Conservation (phyloP, 2,329 filamentous ascomycete species). For the Epichloe amarillans region DNA sequence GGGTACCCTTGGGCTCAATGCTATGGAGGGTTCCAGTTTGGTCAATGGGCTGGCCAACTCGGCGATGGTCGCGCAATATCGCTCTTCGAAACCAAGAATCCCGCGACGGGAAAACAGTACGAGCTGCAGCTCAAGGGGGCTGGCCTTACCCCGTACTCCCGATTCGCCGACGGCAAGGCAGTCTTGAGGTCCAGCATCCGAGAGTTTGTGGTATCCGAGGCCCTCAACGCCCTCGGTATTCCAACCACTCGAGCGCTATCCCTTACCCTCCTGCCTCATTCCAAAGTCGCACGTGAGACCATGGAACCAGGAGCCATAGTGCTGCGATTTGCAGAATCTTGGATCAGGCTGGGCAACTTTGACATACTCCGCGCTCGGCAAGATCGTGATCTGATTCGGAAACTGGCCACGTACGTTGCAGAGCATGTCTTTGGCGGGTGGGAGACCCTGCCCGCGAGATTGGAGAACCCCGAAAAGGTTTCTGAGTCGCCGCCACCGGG, state of each 20-base stretch:
- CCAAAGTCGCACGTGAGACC: slow-evolving; percentile 62
- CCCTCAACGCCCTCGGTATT: slow-evolving; percentile 71
- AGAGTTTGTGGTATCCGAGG: slow-evolving; percentile 87
- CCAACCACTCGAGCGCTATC: slow-evolving; percentile 79
- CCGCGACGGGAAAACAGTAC: slow-evolving; percentile 56
- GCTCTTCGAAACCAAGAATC: slow-evolving; percentile 78
- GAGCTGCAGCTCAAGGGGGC: slow-evolving; percentile 93
- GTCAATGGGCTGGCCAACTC: slow-evolving; percentile 89
- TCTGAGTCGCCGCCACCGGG: slow-evolving; percentile 26
- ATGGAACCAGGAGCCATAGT: slow-evolving; percentile 89
- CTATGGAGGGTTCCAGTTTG: slow-evolving; percentile 74
- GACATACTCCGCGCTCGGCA: slow-evolving; percentile 77
- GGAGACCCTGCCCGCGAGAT: slow-evolving; percentile 60
- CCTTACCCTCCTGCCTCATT: slow-evolving; percentile 61
- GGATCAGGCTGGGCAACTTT: slow-evolving; percentile 91
- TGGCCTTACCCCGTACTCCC: slow-evolving; percentile 83
- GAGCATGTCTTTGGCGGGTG: slow-evolving; percentile 82
- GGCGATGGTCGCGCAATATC: slow-evolving; percentile 92
- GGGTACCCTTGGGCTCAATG: slow-evolving; percentile 98
- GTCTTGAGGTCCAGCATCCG: slow-evolving; percentile 85
- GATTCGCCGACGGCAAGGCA: slow-evolving; percentile 91
- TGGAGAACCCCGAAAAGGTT: slow-evolving; percentile 37
- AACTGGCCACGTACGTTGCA: slow-evolving; percentile 68
- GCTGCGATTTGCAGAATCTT: slow-evolving; percentile 76
- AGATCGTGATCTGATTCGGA: slow-evolving; percentile 60